Percentiles rank a stretch among this genome's conserved stretches.
Conservation (phyloP, 371 early-diverging fungal species). For the Mucor saturninus region DNA sequence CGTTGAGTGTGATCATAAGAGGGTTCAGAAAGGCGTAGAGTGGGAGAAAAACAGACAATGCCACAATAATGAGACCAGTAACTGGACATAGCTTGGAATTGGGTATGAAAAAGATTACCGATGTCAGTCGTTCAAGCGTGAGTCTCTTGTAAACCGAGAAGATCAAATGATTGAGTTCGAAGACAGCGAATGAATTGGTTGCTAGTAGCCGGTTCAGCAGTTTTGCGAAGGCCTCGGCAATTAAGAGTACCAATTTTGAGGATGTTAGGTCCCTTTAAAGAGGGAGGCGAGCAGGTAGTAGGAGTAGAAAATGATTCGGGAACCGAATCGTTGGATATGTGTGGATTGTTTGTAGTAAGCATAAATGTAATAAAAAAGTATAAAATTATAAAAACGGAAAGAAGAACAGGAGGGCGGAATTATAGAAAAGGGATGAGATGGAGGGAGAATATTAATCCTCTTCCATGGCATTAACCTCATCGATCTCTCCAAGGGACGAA, state of each 20-base stretch:
- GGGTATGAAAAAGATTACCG: constrained; percentile 2
- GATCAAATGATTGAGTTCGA: constrained; percentile 9
- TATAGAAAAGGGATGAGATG: background rate
- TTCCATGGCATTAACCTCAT: background rate
- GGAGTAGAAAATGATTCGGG: background rate
- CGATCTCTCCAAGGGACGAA: too few species aligned
- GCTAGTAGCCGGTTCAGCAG: background rate
- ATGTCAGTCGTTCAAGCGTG: constrained; percentile 4
- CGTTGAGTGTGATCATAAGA: background rate
- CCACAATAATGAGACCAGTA: too few species aligned
- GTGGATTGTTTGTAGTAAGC: too few species aligned
- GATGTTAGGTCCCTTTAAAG: background rate
- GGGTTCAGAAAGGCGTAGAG: background rate
- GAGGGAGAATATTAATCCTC: background rate
- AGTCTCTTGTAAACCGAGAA: constrained; percentile 15
- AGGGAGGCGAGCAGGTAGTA: background rate
- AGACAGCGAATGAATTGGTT: constrained; percentile 13
- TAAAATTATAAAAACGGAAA: background rate
- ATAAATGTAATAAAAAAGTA: too few species aligned
- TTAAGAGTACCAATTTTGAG: constrained; percentile 10
- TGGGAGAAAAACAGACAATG: too few species aligned
- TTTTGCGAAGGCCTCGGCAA: constrained; percentile 16
- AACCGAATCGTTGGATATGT: too few species aligned
- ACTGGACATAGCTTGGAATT: constrained; percentile 10
- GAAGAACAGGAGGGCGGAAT: background rate